phyloP scores from a whole-genome alignment of 106 monocot species.

The Apostasia ramifera region DNA sequence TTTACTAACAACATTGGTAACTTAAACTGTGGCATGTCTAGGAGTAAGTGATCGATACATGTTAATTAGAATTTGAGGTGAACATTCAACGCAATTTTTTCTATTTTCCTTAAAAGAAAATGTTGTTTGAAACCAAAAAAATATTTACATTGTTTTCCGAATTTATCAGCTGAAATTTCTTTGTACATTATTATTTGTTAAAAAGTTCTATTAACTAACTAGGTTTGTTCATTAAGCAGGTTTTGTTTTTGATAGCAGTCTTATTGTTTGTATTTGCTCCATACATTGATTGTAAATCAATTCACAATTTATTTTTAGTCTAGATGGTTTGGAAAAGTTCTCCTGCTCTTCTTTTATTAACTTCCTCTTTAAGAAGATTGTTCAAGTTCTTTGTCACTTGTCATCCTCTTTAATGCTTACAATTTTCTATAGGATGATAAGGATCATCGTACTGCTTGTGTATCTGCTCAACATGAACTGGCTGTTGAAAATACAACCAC shows the following conservation, averaged over 20 bases:
- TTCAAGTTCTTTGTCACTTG: not conserved
- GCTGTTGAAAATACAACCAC: conserved; percentile 5
- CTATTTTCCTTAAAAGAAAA: not conserved
- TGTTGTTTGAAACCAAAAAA: not conserved
- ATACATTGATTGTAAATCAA: not conserved
- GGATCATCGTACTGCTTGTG: conserved; percentile 6
- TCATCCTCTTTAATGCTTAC: not conserved
- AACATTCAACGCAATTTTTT: too few species aligned
- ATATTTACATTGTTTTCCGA: not conserved
- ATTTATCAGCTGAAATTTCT: not conserved
- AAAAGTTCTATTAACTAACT: not conserved
- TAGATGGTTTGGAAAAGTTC: too few species aligned
- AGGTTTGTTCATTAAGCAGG: not conserved
- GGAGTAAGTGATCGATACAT: too few species aligned
- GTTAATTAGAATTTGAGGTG: too few species aligned
- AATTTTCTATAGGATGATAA: conserved; percentile 11
- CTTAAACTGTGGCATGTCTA: too few species aligned
- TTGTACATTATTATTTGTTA: not conserved
- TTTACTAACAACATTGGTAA: too few species aligned
- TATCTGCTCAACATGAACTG: not conserved
- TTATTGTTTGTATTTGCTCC: not conserved
- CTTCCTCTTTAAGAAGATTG: too few species aligned
- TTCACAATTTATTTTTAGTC: too few species aligned
- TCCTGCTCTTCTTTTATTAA: too few species aligned
- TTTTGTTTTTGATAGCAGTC: not conserved